Conservation (phyloP, 1,139 yeast species). For the Protomyces lactucae-debilis region DNA sequence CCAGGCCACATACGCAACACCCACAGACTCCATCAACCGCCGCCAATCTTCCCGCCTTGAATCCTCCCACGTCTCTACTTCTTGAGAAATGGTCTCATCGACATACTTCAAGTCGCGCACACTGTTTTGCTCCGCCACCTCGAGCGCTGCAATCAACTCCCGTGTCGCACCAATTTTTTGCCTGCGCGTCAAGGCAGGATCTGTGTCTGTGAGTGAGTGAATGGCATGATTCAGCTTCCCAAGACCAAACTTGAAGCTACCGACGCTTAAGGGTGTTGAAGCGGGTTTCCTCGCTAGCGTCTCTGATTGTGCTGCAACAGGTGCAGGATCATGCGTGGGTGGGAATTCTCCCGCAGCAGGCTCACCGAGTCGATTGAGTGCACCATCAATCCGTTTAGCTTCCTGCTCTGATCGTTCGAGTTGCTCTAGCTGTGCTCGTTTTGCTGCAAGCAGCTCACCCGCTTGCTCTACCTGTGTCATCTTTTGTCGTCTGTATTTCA, state of each 20-base stretch:
- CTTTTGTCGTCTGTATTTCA: slow-evolving; percentile 67
- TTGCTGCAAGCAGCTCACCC: slow-evolving; percentile 50
- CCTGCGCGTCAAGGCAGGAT: slow-evolving; percentile 62
- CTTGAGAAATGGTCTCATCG: slow-evolving; percentile 34
- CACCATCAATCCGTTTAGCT: slow-evolving; percentile 42
- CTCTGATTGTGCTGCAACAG: slow-evolving; percentile 1
- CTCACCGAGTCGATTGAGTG: slow-evolving; percentile 21
- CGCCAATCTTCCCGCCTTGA: slow-evolving; percentile 46
- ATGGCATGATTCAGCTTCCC: slow-evolving; percentile 58
- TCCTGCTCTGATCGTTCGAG: slow-evolving; percentile 45
- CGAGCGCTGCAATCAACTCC: slow-evolving; percentile 44
- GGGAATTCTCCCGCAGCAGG: slow-evolving; percentile 14
- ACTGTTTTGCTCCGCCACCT: slow-evolving; percentile 20
- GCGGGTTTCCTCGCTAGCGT: background rate
- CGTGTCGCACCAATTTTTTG: slow-evolving; percentile 52
- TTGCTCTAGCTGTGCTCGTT: slow-evolving; percentile 39
- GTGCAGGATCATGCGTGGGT: slow-evolving; percentile 19
- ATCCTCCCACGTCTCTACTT: slow-evolving; percentile 49
- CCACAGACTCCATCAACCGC: slow-evolving; percentile 46
- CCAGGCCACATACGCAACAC: slow-evolving; percentile 60
- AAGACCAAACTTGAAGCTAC: slow-evolving; percentile 33
- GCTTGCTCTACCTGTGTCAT: slow-evolving; percentile 60
- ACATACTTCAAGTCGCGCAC: slow-evolving; percentile 15
- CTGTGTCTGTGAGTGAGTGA: slow-evolving; percentile 64
- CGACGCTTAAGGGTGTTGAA: slow-evolving; percentile 35